A percentile compares a stretch with the other conserved stretches of the same genome.
Conservation (phyloP, 2,329 filamentous ascomycete species). For the Phaeosphaeria sp. region DNA sequence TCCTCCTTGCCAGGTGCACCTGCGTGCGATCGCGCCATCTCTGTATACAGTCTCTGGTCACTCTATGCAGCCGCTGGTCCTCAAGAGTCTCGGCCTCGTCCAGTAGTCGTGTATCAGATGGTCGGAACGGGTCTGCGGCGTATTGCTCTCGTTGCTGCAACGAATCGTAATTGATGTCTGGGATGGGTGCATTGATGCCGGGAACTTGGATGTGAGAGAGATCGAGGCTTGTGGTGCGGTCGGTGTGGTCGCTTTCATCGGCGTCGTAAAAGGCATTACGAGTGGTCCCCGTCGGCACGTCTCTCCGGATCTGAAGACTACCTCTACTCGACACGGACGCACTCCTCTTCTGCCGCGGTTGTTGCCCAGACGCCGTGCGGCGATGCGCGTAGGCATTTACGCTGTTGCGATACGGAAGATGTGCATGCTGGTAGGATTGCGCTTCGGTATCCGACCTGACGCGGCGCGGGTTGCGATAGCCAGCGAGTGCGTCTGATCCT, state of each 20-base stretch:
- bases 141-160: conserved; percentile 25
- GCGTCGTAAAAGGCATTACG: conserved; percentile 26
- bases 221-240: conserved; percentile 35
- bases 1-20: conserved; percentile 14
- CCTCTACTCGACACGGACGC: conserved; percentile 46
- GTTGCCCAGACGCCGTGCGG: conserved; percentile 26
- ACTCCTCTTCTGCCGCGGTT: conserved; percentile 28
- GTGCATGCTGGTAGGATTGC: conserved; percentile 25
- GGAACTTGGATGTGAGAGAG: conserved; percentile 41
- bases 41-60: conserved; percentile 44
- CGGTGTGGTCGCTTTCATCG: conserved; percentile 40
- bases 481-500: conserved; percentile 18
- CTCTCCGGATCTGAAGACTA: conserved; percentile 42
- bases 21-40: conserved; percentile 56
- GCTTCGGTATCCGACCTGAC: conserved; percentile 37
- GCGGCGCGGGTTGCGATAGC: conserved; percentile 19
- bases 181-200: conserved; percentile 46
- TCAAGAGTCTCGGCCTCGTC: conserved; percentile 56
- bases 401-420: conserved; percentile 35
- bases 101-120: conserved; percentile 58
- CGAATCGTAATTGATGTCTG: conserved; percentile 18
- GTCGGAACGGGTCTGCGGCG: conserved; percentile 52
- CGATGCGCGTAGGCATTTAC: conserved; percentile 26
- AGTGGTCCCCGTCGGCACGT: conserved; percentile 15
- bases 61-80: conserved; percentile 34